Conservation (phyloP, 352 stramenopile species). For the Phytophthora capsici region DNA sequence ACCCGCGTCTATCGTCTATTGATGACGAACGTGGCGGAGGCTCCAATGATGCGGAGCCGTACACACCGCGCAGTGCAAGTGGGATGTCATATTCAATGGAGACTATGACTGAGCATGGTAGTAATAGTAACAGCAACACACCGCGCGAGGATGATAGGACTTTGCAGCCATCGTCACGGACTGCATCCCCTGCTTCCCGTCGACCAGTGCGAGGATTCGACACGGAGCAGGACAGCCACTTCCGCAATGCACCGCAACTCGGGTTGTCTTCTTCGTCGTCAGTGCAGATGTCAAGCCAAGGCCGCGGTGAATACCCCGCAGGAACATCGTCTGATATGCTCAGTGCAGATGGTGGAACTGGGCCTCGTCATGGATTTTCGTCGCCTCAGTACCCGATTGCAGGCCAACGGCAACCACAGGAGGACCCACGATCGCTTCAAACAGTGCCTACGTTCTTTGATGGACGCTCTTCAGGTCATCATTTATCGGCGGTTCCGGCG, state of each 20-base stretch:
- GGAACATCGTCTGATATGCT: conserved; percentile 13
- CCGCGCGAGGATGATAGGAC: conserved; percentile 22
- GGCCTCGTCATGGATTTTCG: conserved; percentile 31
- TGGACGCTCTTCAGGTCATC: conserved; percentile 19
- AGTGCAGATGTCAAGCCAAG: conserved; percentile 24
- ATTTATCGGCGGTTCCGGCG: conserved; percentile 4
- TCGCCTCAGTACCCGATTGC: conserved; percentile 32
- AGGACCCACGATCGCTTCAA: conserved; percentile 25
- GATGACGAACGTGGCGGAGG: conserved; percentile 15
- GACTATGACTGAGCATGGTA: conserved; percentile 15
- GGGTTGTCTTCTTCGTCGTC: conserved; percentile 22
- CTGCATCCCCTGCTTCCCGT: conserved; percentile 23
- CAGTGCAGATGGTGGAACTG: conserved; percentile 6
- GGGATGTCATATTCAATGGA: conserved; percentile 17
- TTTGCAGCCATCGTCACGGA: conserved; percentile 21
- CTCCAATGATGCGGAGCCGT: conserved; percentile 20
- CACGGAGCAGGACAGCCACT: conserved; percentile 37
- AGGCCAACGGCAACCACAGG: conserved; percentile 20
- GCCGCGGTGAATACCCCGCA: conserved; percentile 27
- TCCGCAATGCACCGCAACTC: conserved; percentile 18
- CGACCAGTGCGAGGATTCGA: conserved; percentile 35
- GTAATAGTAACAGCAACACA: conserved; percentile 34
- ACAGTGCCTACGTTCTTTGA: conserved; percentile 24
- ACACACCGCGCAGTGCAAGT: conserved; percentile 15
- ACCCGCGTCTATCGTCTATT: conserved; percentile 24